These are phyloP conservation scores for Kwoniella mangroviensis DNA, from an alignment of 768 basidiomycete species.

Conservation along the genomic window DNA sequence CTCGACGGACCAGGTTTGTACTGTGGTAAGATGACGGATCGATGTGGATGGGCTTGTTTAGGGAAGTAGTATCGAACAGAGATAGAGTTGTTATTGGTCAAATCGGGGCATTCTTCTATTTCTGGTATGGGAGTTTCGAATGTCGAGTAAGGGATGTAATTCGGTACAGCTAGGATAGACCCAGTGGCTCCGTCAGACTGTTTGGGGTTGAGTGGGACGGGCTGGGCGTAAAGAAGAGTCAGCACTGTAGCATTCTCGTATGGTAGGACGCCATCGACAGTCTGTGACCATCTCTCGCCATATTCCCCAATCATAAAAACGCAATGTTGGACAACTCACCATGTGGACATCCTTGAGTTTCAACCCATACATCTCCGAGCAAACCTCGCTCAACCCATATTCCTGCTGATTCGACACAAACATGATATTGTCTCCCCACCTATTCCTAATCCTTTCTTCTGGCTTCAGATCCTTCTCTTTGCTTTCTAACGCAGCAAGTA, in stretches of 20 bases:
- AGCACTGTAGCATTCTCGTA: background rate
- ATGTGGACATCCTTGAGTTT: conserved; percentile 69
- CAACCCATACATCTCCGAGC: conserved; percentile 82
- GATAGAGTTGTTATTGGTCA: conserved; percentile 82
- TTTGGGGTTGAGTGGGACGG: conserved; percentile 70
- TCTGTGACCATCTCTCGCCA: no score
- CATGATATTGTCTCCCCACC: conserved; percentile 79
- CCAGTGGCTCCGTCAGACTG: conserved; percentile 77
- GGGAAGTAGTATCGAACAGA: conserved; percentile 90
- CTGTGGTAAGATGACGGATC: conserved; percentile 78
- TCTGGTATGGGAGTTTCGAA: conserved; percentile 74
- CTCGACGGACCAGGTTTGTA: conserved; percentile 66
- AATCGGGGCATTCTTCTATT: conserved; percentile 70
- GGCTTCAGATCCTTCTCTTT: conserved; percentile 68
- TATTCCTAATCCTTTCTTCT: conserved; percentile 82
- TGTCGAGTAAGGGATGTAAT: conserved; percentile 88
- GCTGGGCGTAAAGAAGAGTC: conserved; percentile 61
- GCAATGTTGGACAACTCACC: conserved; percentile 61
- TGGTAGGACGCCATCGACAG: no score
- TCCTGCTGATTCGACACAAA: conserved; percentile 72
- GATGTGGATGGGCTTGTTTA: conserved; percentile 80
- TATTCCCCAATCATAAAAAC: no score
- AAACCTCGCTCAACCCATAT: conserved; percentile 83
- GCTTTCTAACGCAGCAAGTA: conserved; percentile 79
- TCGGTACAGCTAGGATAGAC: conserved; percentile 77